Evolutionary conservation across 495 filamentous ascomycete species (phyloP), one percentile per base, ranked within the genome.

Genomic region (Podospora pseudopauciseta): DNA sequence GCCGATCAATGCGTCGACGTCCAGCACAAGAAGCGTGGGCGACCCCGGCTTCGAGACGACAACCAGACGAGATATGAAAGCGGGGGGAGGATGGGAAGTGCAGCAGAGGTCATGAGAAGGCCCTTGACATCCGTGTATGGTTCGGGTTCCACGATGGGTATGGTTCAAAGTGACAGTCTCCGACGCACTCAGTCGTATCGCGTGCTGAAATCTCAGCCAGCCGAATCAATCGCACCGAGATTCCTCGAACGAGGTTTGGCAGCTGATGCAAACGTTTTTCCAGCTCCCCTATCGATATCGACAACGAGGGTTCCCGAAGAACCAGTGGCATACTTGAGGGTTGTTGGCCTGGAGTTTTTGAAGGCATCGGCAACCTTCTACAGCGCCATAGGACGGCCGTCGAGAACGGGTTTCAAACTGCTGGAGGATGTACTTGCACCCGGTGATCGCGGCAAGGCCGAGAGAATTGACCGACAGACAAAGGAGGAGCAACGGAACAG

Each of bases 1-100:
- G 79, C 97, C 86, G 90, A 93, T 64, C 86, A 91, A n/a, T 98
- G 94, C 72, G 84, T 93, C 63, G 95, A 99, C 78, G 93, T 98
- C 26, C 92, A 94, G 72, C 94, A 98, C 79, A 99, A 97, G 80
- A 98, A 97, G 76, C 85, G 95, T 68, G 95, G 95, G 23, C 86
- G 95, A 66, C 95, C 95, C 72, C 90, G 95, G 63, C 83, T 99
- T 73, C 90, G 94, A 75, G 93, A 97, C 73, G 95, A 97, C 64
- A 78, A 82, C 69, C 82, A 87, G 70, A 73, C 80, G 28, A 83
- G 85, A 69, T 88, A 83, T 68, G 85, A 88, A 62, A 72, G 77
- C 18, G 69, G 79, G 27, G 80, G 81, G 72, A 85, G 80, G 71
- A 4, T 19, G 55, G 78, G 77, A 63, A 79, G 74, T 68, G 78